These are phyloP conservation scores for Eucalyptus urophylla DNA, from an alignment of 345 rosid species.

Conservation along the genomic window DNA sequence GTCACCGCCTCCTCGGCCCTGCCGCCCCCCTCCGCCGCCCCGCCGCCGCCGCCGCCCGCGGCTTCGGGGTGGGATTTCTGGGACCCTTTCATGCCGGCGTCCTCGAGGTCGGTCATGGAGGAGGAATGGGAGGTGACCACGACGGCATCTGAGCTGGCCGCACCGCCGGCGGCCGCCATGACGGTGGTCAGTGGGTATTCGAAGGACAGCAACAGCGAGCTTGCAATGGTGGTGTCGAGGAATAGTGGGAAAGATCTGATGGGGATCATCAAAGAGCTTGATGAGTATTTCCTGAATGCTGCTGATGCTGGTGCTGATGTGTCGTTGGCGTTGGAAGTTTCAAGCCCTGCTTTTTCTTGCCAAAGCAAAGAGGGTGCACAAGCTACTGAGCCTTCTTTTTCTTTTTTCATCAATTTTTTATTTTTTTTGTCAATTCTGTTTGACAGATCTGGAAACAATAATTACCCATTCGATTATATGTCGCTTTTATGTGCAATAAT, in stretches of 20 bases:
- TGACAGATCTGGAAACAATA: not conserved
- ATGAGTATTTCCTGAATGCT: slow-evolving; percentile 78
- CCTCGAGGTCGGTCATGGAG: slow-evolving; percentile 41
- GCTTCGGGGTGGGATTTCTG: slow-evolving; percentile 88
- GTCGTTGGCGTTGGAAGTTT: slow-evolving; percentile 55
- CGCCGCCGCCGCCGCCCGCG: slow-evolving; percentile 62
- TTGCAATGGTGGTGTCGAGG: slow-evolving; percentile 79
- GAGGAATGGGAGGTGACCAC: slow-evolving; percentile 75
- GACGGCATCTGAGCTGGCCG: slow-evolving; percentile 9
- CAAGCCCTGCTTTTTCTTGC: slow-evolving; percentile 28
- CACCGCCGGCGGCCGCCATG: slow-evolving; percentile 11
- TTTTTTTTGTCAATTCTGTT: not conserved
- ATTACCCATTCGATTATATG: not conserved
- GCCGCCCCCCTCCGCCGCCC: slow-evolving; percentile 17
- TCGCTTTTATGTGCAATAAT: not conserved
- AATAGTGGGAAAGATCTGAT: slow-evolving; percentile 60
- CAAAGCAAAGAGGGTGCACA: slow-evolving; percentile 46
- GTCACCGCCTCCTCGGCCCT: slow-evolving; percentile 30
- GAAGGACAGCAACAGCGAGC: slow-evolving; percentile 49
- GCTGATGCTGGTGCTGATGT: slow-evolving; percentile 67
- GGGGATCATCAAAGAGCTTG: slow-evolving; percentile 87
- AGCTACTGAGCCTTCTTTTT: not conserved
- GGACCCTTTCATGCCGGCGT: slow-evolving; percentile 70
- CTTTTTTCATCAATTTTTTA: not conserved
- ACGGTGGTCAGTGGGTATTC: slow-evolving; percentile 53